Percentiles rank a stretch among this genome's conserved stretches.
These are phyloP conservation scores for Diaporthe nobilis DNA, from an alignment of 2,329 filamentous ascomycete genomes.

Conservation along the genomic window DNA sequence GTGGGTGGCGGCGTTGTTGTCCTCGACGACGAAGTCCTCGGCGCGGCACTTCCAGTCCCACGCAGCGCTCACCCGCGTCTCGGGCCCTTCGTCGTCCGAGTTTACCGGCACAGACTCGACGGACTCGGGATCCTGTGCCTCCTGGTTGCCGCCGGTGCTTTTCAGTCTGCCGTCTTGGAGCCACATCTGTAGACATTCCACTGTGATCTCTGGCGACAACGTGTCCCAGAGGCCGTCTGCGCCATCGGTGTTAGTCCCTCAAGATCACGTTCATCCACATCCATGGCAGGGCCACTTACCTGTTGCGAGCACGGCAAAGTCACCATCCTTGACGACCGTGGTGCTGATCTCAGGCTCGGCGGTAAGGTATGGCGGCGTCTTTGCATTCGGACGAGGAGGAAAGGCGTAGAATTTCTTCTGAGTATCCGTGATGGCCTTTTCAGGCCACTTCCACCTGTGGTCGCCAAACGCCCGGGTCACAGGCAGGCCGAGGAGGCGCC, in stretches of 20 bases:
- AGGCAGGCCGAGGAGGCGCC: constrained; percentile 70
- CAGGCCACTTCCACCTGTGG: constrained; percentile 76
- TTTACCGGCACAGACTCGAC: background rate
- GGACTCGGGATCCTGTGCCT: background rate
- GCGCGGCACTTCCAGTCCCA: constrained; percentile 39
- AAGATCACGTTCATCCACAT: background rate
- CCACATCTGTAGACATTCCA: constrained; percentile 53
- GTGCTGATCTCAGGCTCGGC: constrained; percentile 76
- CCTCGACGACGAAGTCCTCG: constrained; percentile 80
- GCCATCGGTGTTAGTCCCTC: background rate
- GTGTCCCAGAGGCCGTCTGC: constrained; percentile 76
- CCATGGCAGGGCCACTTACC: background rate
- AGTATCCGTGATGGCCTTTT: constrained; percentile 53
- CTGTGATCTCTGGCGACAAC: constrained; percentile 69
- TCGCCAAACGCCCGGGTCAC: constrained; percentile 79
- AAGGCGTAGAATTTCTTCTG: constrained; percentile 64
- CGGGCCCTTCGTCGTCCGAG: constrained; percentile 1
- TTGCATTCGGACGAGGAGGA: constrained; percentile 57
- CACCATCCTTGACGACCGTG: constrained; percentile 61
- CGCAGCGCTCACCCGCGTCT: background rate
- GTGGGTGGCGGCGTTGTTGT: constrained; percentile 86
- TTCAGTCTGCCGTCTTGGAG: constrained; percentile 13
- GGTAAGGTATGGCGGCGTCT: constrained; percentile 77
- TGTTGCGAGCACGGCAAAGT: constrained; percentile 76
- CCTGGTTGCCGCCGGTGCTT: background rate